These are phyloP conservation scores for Hebeloma cylindrosporum DNA, from an alignment of 768 basidiomycete genomes.

Conservation along the genomic window DNA sequence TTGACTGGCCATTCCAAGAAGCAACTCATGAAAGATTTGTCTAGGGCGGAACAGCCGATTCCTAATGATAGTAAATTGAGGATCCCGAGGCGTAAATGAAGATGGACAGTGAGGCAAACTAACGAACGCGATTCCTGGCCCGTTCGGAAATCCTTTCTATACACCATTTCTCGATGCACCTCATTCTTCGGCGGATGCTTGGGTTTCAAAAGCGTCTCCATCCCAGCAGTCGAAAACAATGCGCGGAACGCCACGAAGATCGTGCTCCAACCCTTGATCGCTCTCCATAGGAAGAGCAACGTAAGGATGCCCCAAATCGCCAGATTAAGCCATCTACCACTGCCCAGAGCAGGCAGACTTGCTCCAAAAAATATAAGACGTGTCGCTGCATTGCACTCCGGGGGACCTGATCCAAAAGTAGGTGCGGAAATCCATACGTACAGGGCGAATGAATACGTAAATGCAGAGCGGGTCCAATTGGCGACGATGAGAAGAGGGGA, in stretches of 20 bases:
- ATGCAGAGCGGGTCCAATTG: slow-evolving; percentile 27
- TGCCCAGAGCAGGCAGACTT: slow-evolving; percentile 24
- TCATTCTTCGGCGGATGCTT: slow-evolving; percentile 21
- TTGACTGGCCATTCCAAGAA: slow-evolving; percentile 23
- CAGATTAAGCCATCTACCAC: slow-evolving; percentile 22
- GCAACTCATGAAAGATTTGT: slow-evolving; percentile 26
- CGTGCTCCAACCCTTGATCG: slow-evolving; percentile 17
- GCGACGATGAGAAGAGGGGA: slow-evolving; percentile 27
- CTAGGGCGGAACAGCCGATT: slow-evolving; percentile 20
- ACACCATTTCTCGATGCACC: slow-evolving; percentile 19
- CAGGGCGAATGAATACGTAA: slow-evolving; percentile 27
- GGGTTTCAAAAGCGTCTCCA: slow-evolving; percentile 20
- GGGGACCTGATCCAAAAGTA: slow-evolving; percentile 19
- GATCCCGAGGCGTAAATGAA: background rate
- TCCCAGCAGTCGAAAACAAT: slow-evolving; percentile 19
- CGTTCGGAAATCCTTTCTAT: slow-evolving; percentile 18
- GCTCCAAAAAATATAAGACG: slow-evolving; percentile 27
- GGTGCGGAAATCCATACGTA: slow-evolving; percentile 28
- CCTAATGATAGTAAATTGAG: slow-evolving; percentile 6
- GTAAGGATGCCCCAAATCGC: slow-evolving; percentile 21
- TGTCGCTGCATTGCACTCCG: slow-evolving; percentile 24
- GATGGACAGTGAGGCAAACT: background rate
- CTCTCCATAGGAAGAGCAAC: slow-evolving; percentile 19
- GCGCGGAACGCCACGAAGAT: slow-evolving; percentile 19
- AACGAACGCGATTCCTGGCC: slow-evolving; percentile 15